Evolutionary conservation across 306 rosid genomes (phyloP).

Genomic region (Acmispon strigosus): DNA sequence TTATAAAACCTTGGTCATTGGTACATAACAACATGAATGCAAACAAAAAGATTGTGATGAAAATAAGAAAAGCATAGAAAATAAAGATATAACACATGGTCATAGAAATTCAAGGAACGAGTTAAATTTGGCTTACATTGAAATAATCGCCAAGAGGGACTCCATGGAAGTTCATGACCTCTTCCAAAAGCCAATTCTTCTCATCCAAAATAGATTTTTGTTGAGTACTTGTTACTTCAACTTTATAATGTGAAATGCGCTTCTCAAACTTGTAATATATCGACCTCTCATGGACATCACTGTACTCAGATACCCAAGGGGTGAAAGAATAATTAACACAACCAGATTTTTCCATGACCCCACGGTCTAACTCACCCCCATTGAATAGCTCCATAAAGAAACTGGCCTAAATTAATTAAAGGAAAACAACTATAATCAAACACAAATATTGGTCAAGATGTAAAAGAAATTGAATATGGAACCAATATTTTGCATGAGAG

Average conservation of each 20-base stretch:
- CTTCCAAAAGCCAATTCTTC: slow-evolving; percentile 78
- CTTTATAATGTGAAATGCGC: slow-evolving; percentile 59
- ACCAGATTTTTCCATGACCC: slow-evolving; percentile 80
- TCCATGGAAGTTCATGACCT: slow-evolving; percentile 83
- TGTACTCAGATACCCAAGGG: slow-evolving; percentile 89
- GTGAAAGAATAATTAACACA: slow-evolving; percentile 65
- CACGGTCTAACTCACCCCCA: slow-evolving; percentile 76
- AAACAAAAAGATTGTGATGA: background rate
- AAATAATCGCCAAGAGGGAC: slow-evolving; percentile 82
- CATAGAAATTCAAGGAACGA: background rate
- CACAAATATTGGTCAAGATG: background rate
- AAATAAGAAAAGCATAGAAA: background rate
- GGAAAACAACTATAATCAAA: slow-evolving; percentile 19
- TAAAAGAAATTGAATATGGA: background rate
- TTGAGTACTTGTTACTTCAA: slow-evolving; percentile 81
- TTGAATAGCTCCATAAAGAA: slow-evolving; percentile 67
- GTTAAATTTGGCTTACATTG: slow-evolving; percentile 38
- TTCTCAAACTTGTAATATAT: slow-evolving; percentile 68
- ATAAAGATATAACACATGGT: background rate
- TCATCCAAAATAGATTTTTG: slow-evolving; percentile 48
- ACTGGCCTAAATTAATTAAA: slow-evolving; percentile 44
- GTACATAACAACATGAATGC: background rate
- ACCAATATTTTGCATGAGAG: background rate
- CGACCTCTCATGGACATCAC: slow-evolving; percentile 58
- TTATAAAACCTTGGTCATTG: slow-evolving; percentile 22